These are phyloP conservation scores for Ehretia macrophylla DNA, from an alignment of 257 asterid species.

Conservation along the genomic window DNA sequence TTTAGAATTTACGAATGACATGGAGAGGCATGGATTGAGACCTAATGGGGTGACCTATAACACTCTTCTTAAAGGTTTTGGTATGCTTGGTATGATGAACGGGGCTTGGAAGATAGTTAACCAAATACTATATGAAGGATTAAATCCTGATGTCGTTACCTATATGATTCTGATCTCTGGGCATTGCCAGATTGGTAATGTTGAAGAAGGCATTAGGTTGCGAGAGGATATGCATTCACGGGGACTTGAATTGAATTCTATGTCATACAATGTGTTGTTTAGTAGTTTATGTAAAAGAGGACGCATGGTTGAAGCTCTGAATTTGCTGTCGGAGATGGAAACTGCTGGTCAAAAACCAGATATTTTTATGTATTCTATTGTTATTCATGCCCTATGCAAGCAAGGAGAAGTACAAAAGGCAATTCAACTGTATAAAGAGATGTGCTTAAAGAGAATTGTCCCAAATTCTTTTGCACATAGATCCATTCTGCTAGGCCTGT, in stretches of 20 bases:
- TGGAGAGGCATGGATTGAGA: conserved; percentile 66
- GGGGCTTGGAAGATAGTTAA: conserved; percentile 35
- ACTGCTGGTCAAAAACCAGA: conserved; percentile 48
- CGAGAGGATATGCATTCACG: conserved; percentile 47
- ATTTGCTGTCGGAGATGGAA: conserved; percentile 49
- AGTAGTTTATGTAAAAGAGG: conserved; percentile 67
- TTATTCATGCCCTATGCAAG: conserved; percentile 66
- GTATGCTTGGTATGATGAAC: conserved; percentile 50
- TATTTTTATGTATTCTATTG: conserved; percentile 46
- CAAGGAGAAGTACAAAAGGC: conserved; percentile 48
- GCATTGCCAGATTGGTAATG: conserved; percentile 46
- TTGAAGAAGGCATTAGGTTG: conserved; percentile 53
- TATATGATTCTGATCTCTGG: conserved; percentile 48
- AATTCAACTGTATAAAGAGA: conserved; percentile 40
- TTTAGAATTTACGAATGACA: conserved; percentile 43
- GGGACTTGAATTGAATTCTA: conserved; percentile 40
- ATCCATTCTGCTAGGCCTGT: conserved; percentile 47
- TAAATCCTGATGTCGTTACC: conserved; percentile 44
- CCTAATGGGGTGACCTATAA: conserved; percentile 66
- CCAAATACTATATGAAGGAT: conserved; percentile 30
- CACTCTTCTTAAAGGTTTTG: conserved; percentile 68
- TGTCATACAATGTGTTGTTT: conserved; percentile 40
- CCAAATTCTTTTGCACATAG: conserved; percentile 39
- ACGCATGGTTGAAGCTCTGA: conserved; percentile 43
- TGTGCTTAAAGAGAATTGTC: conserved; percentile 36